phyloP scores from a whole-genome alignment of 805 yeast genomes.

The Candida tibetensis region DNA sequence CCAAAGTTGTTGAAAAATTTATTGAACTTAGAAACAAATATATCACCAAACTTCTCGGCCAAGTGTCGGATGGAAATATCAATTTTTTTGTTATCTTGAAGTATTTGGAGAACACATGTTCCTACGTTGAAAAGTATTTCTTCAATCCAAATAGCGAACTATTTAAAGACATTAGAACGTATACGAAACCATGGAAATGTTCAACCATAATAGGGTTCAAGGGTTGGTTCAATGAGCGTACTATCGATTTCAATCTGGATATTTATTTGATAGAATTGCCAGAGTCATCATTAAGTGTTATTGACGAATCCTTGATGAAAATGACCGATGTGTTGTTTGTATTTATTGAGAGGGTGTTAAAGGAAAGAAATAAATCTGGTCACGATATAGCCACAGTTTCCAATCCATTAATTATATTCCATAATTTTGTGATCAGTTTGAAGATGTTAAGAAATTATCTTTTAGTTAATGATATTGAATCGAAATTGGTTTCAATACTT shows the following conservation, averaged over 20 bases:
- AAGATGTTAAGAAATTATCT: conserved; percentile 19
- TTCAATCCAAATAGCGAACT: conserved; percentile 13
- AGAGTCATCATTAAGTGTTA: background rate
- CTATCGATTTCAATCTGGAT: conserved; percentile 12
- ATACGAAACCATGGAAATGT: conserved; percentile 25
- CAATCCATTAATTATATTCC: conserved; percentile 17
- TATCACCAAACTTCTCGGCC: background rate
- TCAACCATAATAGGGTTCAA: conserved; percentile 29
- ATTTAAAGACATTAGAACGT: conserved; percentile 9
- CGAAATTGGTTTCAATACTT: conserved; percentile 13
- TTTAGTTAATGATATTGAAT: conserved; percentile 13
- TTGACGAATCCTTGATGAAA: background rate
- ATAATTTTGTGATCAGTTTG: conserved; percentile 25
- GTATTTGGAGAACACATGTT: conserved; percentile 35
- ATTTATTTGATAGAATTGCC: conserved; percentile 2
- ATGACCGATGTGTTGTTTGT: background rate
- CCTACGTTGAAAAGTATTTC: conserved; percentile 24
- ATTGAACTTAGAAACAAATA: conserved; percentile 19
- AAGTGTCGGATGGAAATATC: conserved; percentile 8
- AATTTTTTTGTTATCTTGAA: conserved; percentile 29
- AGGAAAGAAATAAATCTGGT: background rate
- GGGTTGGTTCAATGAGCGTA: conserved; percentile 28
- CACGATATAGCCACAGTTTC: background rate
- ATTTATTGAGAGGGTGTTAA: background rate
- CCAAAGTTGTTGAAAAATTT: conserved; percentile 21